phyloP scores from a whole-genome alignment of 2,329 filamentous ascomycete species.

The Stagonosporopsis tanaceti region DNA sequence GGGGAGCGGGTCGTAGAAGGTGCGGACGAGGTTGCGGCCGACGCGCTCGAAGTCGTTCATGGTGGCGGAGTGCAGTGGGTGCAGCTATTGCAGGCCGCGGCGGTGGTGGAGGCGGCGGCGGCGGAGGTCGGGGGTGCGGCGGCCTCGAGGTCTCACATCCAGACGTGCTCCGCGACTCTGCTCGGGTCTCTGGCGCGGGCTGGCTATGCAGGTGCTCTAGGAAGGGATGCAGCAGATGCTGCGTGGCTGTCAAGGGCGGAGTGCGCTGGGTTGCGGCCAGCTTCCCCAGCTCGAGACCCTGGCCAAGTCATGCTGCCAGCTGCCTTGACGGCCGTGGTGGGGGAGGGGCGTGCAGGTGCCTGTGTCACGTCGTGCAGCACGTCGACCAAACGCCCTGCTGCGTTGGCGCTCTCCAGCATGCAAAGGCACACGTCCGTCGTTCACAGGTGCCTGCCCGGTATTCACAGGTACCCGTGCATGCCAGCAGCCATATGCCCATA shows the following conservation, averaged over 20 bases:
- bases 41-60: constrained; percentile 79
- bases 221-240: not conserved
- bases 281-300: constrained; percentile 5
- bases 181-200: not conserved
- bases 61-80: constrained; percentile 16
- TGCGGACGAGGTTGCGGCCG: constrained; percentile 81
- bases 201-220: not conserved
- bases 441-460: not conserved
- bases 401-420: not conserved
- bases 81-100: constrained; percentile 17
- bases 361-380: constrained; percentile 5
- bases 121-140: constrained; percentile 23
- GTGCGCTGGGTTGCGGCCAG: not conserved
- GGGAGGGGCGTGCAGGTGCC: constrained; percentile 14
- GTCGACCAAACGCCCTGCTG: not conserved
- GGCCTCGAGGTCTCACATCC: constrained; percentile 26
- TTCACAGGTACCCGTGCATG: not conserved
- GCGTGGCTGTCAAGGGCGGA: constrained; percentile 11
- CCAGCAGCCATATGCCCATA: not conserved
- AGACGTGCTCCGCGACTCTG: constrained; percentile 1
- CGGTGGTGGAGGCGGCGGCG: constrained; percentile 23
- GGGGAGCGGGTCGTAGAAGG: constrained; percentile 91
- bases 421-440: not conserved
- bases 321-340: constrained; percentile 18
- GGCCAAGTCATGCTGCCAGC: constrained; percentile 22